Conservation (phyloP, 176 grass and related monocot species). For the Phoenix roebelenii region DNA sequence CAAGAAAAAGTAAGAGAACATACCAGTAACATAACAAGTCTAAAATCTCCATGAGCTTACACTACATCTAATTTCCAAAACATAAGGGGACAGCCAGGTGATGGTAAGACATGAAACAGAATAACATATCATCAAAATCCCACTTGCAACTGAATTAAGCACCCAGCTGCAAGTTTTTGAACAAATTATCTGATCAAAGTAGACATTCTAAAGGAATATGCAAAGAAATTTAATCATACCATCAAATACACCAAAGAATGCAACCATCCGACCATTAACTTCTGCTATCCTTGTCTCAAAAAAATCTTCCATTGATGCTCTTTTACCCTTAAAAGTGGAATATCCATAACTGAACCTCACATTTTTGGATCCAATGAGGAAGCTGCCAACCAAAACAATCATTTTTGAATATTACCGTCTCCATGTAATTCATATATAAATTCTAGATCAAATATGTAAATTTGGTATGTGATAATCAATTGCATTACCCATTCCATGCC, state of each 20-base stretch:
- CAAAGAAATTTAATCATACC: slow-evolving; percentile 13
- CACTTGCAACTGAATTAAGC: background rate
- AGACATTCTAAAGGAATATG: background rate
- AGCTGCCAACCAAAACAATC: slow-evolving; percentile 6
- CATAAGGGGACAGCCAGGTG: too few species aligned
- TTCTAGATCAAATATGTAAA: too few species aligned
- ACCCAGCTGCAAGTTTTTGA: background rate
- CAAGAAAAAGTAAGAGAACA: background rate
- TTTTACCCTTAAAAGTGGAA: slow-evolving; percentile 33
- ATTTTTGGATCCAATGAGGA: slow-evolving; percentile 16
- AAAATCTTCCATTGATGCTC: slow-evolving; percentile 36
- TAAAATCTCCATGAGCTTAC: background rate
- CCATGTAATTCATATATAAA: too few species aligned
- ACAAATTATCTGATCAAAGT: background rate
- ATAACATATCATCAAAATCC: too few species aligned
- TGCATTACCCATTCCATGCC: too few species aligned
- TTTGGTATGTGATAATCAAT: too few species aligned
- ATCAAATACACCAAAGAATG: slow-evolving; percentile 33
- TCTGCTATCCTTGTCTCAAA: slow-evolving; percentile 24
- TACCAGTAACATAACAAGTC: background rate
- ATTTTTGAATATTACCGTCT: background rate
- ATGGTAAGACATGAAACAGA: too few species aligned
- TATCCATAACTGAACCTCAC: slow-evolving; percentile 34
- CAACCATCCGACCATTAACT: slow-evolving; percentile 29
- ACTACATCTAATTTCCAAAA: background rate